Conservation (phyloP, 1,284 basidiomycete genomes). For the Vanrija pseudolonga region DNA sequence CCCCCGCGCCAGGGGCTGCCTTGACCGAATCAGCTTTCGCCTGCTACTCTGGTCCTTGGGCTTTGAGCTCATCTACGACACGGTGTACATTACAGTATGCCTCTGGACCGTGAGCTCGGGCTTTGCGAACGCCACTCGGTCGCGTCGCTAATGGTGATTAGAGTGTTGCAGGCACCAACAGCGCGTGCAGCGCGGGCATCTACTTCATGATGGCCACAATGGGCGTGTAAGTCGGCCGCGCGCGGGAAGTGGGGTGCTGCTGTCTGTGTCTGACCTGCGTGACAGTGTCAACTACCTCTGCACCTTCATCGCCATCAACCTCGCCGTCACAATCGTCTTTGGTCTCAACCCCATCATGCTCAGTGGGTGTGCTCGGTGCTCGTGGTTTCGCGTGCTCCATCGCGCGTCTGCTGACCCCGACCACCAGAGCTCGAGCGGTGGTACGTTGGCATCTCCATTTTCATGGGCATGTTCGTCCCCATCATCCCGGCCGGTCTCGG, state of each 20-base stretch:
- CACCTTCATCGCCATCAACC: conserved; percentile 38
- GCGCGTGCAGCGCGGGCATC: conserved; percentile 21
- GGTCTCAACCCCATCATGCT: conserved; percentile 29
- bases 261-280: background rate
- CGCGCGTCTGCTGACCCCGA: background rate
- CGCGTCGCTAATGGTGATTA: no score
- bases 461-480: conserved; percentile 19
- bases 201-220: conserved; percentile 32
- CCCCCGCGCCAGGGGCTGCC: conserved; percentile 16
- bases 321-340: conserved; percentile 33
- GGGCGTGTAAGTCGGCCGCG: conserved; percentile 23
- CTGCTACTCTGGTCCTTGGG: conserved; percentile 31
- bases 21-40: conserved; percentile 37
- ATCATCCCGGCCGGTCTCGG: conserved; percentile 21
- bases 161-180: background rate
- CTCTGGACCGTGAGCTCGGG: background rate
- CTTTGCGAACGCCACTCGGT: background rate
- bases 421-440: conserved; percentile 5
- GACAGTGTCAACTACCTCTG: conserved; percentile 36
- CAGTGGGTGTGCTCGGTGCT: conserved; percentile 20
- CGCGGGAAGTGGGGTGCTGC: background rate
- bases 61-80: conserved; percentile 32
- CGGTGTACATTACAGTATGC: conserved; percentile 24
- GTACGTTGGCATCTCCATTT: conserved; percentile 19
- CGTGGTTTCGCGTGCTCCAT: no score